A percentile compares a stretch with the other conserved stretches of the same genome.
Evolutionary conservation across 1,284 basidiomycete species (phyloP).

Genomic region (Nidula niveotomentosa): DNA sequence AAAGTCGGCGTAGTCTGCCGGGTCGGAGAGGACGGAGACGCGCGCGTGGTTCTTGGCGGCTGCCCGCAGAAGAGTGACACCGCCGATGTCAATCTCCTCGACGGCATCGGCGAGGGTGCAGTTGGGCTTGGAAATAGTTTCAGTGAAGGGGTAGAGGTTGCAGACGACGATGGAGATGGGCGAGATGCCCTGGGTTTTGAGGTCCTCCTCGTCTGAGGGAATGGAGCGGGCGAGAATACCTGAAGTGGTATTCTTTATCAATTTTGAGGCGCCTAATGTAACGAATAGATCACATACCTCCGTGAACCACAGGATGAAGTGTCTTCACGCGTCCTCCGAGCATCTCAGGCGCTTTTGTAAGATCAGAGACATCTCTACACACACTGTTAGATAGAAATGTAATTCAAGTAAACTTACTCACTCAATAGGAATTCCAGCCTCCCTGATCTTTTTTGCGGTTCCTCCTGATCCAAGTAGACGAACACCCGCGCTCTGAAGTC

Average conservation of each 20-base stretch:
- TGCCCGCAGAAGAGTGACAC: slow-evolving; percentile 96
- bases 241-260: slow-evolving; percentile 20
- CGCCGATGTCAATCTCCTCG: slow-evolving; percentile 99
- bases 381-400: neutral
- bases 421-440: slow-evolving; percentile 91
- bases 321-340: slow-evolving; percentile 98
- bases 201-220: slow-evolving; percentile 83
- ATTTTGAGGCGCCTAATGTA: neutral
- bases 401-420: slow-evolving; percentile 36
- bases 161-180: slow-evolving; percentile 96
- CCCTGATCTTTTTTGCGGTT: slow-evolving; percentile 96
- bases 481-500: slow-evolving; percentile 81
- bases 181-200: slow-evolving; percentile 79
- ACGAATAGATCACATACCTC: slow-evolving; percentile 55
- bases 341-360: slow-evolving; percentile 99
- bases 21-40: slow-evolving; percentile 91
- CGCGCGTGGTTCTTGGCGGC: slow-evolving; percentile 99
- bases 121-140: slow-evolving; percentile 86
- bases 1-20: slow-evolving; percentile 89
- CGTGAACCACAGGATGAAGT: slow-evolving; percentile 98
- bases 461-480: slow-evolving; percentile 94
- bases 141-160: slow-evolving; percentile 98
- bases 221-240: slow-evolving; percentile 91
- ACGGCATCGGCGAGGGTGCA: slow-evolving; percentile 93
- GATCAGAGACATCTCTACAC: slow-evolving; percentile 91